Evolutionary conservation across 2,329 filamentous ascomycete species (phyloP), one percentile per base, ranked within the genome.

Genomic region (Endothia cerciana): DNA sequence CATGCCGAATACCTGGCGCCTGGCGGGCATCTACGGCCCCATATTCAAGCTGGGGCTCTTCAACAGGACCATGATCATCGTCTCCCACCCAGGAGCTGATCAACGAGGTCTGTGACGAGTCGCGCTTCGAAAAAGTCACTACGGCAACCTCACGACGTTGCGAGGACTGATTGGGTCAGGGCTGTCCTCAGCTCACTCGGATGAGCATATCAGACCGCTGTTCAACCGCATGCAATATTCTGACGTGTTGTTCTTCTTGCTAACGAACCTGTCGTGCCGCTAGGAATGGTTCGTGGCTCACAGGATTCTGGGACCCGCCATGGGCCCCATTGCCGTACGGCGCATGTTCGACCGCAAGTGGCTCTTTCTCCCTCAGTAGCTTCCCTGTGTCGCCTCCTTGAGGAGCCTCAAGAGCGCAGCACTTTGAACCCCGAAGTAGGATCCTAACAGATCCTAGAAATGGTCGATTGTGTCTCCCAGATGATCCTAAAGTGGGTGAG

Each of bases 31-130:
- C 25, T 70, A 69, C 60, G 69, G 69, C n/a, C 66, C 69, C 28
- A 70, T 69, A 53, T 69, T 60, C 56, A 60, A 59, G 40, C 68
- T 70, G 40, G 66, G 65, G 51, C 68, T 70, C 25, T 71, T 72
- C 58, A 72, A 71, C 60, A 72, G 74, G 66, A 71, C 71, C 40
- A 66, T 84, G 70, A 80, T 85, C 69, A 76, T 82, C 17, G 69
- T 75, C 56, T 85, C 85, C n/a, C 71, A 82, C 83, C 72, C 83
- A 81, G 73, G 72, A 76, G 49, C 80, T 80, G 63, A 73, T 83
- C 25, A 65, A 71, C 40, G 77, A 73, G 58, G 69, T 71, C 22
- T 77, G 74, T 60, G 72, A 76, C 58, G 69, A 70, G 8, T 45
- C 57, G 15, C 63, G 63, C 4, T 70, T 65, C 47, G 68, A 70